phyloP scores from a whole-genome alignment of 148 eudicot species.

The Hydrangea macrophylla region DNA sequence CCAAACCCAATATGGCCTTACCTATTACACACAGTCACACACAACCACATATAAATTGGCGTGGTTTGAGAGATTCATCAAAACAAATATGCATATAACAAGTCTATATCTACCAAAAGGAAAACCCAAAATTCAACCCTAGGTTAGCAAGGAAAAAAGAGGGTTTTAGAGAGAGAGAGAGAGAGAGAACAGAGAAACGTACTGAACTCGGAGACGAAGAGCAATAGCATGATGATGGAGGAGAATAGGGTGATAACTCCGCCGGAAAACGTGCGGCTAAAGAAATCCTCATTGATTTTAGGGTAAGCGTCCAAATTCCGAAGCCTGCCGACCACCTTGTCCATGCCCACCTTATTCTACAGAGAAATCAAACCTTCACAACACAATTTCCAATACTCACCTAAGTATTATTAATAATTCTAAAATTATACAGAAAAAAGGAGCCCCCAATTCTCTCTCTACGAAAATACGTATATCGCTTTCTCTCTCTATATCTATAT shows the following conservation, averaged over 20 bases:
- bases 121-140: background rate
- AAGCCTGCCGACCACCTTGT: constrained; percentile 46
- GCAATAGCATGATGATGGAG: constrained; percentile 58
- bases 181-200: constrained; percentile 20
- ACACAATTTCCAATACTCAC: background rate
- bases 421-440: too few relatives aligned
- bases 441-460: background rate
- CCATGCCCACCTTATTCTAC: constrained; percentile 51
- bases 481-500: background rate
- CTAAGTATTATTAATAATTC: too few relatives aligned
- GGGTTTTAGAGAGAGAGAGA: background rate
- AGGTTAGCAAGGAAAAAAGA: background rate
- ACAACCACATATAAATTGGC: too few relatives aligned
- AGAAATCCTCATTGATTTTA: constrained; percentile 92
- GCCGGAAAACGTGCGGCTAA: constrained; percentile 79
- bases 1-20: background rate
- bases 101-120: background rate
- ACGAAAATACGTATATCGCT: background rate
- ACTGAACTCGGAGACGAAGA: constrained; percentile 85
- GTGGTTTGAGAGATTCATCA: background rate
- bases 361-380: too few relatives aligned
- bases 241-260: constrained; percentile 78
- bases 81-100: constrained; percentile 6
- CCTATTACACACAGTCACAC: too few relatives aligned
- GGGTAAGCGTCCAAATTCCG: constrained; percentile 92